phyloP scores from a whole-genome alignment of 176 grass and related monocot species.

The Sorghum bicolor region DNA sequence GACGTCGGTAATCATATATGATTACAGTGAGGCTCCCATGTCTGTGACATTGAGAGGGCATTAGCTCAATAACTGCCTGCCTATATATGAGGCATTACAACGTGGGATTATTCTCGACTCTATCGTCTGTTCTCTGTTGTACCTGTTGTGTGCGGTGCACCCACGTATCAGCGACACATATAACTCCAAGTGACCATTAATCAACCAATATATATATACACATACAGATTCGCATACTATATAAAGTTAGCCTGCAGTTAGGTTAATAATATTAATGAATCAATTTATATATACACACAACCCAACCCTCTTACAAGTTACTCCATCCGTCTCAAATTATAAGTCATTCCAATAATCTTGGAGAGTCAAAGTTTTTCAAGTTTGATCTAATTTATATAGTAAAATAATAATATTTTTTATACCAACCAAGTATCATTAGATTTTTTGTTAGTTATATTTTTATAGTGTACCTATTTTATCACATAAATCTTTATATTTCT shows the following conservation, averaged over 20 bases:
- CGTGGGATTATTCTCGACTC: background rate
- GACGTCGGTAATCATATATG: background rate
- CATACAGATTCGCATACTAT: background rate
- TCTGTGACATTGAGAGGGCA: background rate
- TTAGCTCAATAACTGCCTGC: background rate
- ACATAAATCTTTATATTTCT: too few relatives aligned
- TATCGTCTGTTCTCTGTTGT: too few relatives aligned
- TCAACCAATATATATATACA: too few relatives aligned
- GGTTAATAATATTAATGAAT: background rate
- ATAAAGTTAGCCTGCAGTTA: background rate
- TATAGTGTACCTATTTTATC: too few relatives aligned
- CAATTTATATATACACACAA: background rate
- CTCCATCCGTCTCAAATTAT: too few relatives aligned
- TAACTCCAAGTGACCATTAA: background rate
- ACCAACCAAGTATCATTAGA: too few relatives aligned
- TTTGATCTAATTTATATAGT: too few relatives aligned
- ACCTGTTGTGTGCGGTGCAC: background rate
- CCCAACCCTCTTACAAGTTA: background rate
- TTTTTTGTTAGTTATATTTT: too few relatives aligned
- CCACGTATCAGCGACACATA: background rate
- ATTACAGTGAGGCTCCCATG: background rate
- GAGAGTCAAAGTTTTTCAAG: too few relatives aligned
- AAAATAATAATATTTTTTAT: too few relatives aligned
- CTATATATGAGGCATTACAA: background rate
- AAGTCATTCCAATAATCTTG: too few relatives aligned